phyloP scores from a whole-genome alignment of 2,329 filamentous ascomycete species.

The Alternaria alternata region DNA sequence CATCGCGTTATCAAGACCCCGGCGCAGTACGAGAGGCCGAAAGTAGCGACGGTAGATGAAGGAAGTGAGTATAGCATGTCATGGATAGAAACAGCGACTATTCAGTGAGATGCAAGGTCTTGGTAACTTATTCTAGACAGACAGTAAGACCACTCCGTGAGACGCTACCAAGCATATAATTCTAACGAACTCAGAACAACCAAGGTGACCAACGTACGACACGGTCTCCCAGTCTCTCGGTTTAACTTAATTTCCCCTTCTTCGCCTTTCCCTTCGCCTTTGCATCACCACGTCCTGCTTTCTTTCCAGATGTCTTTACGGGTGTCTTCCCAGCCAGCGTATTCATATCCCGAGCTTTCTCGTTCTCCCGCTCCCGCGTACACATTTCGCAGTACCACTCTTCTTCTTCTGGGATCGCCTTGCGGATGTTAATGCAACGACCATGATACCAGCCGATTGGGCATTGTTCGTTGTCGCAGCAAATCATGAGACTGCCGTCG shows the following conservation, averaged over 20 bases:
- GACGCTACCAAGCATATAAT: neutral
- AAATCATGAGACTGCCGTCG: constrained; percentile 12
- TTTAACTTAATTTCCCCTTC: neutral
- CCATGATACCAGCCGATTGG: constrained; percentile 13
- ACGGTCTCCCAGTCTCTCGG: neutral
- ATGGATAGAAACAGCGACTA: neutral
- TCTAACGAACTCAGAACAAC: neutral
- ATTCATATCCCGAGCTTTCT: neutral
- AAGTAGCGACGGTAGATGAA: too few species aligned
- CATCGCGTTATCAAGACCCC: constrained; percentile 25
- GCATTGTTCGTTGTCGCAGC: constrained; percentile 13
- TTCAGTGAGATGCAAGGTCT: neutral
- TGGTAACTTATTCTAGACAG: neutral
- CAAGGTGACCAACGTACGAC: neutral
- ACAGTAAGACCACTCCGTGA: neutral
- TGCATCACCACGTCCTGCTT: neutral
- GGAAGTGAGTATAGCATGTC: neutral
- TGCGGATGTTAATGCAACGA: constrained; percentile 7
- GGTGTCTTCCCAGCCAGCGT: neutral
- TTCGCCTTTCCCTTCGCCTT: constrained; percentile 3
- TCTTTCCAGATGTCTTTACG: neutral
- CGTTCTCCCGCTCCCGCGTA: neutral
- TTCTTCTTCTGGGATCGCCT: neutral
- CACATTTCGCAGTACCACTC: constrained; percentile 13
- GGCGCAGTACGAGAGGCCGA: constrained; percentile 18